Base-by-base conservation (phyloP, 345 rosid genomes). In the Eucalyptus curtisii region DNA sequence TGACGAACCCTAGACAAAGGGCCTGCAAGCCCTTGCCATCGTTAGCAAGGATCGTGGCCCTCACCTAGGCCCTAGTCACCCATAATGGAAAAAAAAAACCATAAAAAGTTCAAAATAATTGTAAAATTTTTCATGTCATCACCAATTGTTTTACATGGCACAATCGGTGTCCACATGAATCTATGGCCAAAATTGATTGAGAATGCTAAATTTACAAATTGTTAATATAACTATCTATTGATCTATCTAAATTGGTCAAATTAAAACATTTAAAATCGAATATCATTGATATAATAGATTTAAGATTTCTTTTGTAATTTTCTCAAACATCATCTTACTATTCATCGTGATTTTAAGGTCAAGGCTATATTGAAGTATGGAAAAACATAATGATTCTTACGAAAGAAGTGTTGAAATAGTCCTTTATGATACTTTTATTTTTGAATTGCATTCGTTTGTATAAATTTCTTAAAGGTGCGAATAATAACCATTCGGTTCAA, bases 121-220 rank as follows among this genome's bases (percentile, higher is more conserved):
- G 4, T 20, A 71, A 33, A 33, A 17, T 33, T 71, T 2, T 71
- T 11, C 7, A 71, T 17, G 25, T 37, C 1, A 2, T 4, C 3
- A 10, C 2, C 0, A 3, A 2, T 3, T 3, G 4, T 19, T 12
- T 12, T 3, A 37, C 27, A 37, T 19, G 27, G 5, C 45, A 19
- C 11, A 37, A 22, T 5, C 0, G 27, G 27, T 24, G 42, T 71
- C 13, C 12, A 37, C 13, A 4, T 37, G 6, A 33, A 71, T 3
- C 6, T 68, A 16, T 37, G 11, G 45, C 8, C 13, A 37, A 37
- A 71, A 37, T 71, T 68, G 27, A 11, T 2, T 0, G 2, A 10
- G 22, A 71, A 33, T 20, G 6, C 25, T 37, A 19, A 71, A 10
- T 71, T 37, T 6, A 22, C 6, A 37, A 71, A 71, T 37, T 71